A percentile compares a stretch with the other conserved stretches of the same genome.
Evolutionary conservation across 768 basidiomycete species (phyloP).

Genomic region (Lentinus brumalis): DNA sequence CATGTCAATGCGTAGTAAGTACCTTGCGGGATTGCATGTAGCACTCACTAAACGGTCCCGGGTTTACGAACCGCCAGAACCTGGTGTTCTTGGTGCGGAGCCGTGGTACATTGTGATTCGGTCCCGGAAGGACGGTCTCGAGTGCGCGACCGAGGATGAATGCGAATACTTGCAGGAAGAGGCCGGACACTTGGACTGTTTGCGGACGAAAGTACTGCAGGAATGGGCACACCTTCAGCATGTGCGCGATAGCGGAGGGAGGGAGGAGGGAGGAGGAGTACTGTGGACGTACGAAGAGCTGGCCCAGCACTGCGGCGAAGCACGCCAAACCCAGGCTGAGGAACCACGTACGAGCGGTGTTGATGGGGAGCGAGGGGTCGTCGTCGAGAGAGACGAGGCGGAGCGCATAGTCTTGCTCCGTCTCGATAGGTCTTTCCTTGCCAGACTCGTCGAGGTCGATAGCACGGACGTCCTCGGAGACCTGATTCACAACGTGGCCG

Average conservation of each 20-base stretch:
- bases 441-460: slow-evolving; percentile 49
- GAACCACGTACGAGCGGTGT: slow-evolving; percentile 36
- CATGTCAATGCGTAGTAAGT: background rate
- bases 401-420: slow-evolving; percentile 47
- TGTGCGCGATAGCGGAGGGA: background rate
- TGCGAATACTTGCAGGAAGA: slow-evolving; percentile 28
- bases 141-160: slow-evolving; percentile 31
- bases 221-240: background rate
- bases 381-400: slow-evolving; percentile 56
- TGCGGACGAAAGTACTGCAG: slow-evolving; percentile 26
- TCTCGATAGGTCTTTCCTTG: slow-evolving; percentile 53
- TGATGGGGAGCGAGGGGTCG: slow-evolving; percentile 35
- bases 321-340: slow-evolving; percentile 32
- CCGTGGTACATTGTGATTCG: background rate
- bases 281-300: slow-evolving; percentile 45
- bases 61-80: slow-evolving; percentile 33
- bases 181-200: slow-evolving; percentile 24
- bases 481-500: slow-evolving; percentile 1
- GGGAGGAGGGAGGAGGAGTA: no score
- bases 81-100: slow-evolving; percentile 29
- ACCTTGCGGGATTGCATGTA: no score
- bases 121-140: slow-evolving; percentile 28
- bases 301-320: slow-evolving; percentile 38
- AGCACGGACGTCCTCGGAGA: slow-evolving; percentile 28
- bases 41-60: slow-evolving; percentile 27